Base-by-base conservation (phyloP, 768 basidiomycete genomes). In the Tricholoma bakamatsutake region DNA sequence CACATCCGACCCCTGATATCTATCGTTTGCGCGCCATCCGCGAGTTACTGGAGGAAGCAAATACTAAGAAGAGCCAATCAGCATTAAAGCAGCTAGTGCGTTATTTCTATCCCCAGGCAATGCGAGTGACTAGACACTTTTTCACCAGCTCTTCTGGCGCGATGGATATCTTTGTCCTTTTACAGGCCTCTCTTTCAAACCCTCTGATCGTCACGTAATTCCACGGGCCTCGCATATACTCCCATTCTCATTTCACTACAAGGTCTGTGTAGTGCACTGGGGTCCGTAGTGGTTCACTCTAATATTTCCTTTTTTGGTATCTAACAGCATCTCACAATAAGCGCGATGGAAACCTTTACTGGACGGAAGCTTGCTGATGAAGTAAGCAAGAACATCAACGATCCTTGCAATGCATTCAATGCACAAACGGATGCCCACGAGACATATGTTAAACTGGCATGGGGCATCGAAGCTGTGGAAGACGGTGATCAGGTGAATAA, bases 381-480 rank as follows among this genome's bases (percentile, higher is more conserved):
- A 27, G 30, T 47, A 5, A 15, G 5, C 3, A 13, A 49, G 4
- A 59, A 53, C 12, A 53, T 60, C 50, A 56, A 59, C 30, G 50
- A 59, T 56, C 51, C 58, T 8, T 47, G 15, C n/a, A 59, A 59
- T 49, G 59, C 59, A n/a, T 18, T 58, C 18, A 54, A 58, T 35
- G 24, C 45, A 7, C 28, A 59, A 50, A 21, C 13, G 6, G 39
- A 53, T 35, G 52, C 45, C 31, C 57, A 47, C 33, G 21, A 45
- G n/a, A n/a, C n/a, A n/a, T n/a, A n/a, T n/a, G n/a, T n/a, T 27
- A 21, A 42, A 42, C 24, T 45, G 2, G 24, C 43, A 5, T 45
- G 43, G 43, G 43, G 43, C 4, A 45, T 45, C 24, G 43, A 24
- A 6, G 24, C 24, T 27, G 43, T 27, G 10, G 3, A 9, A 5